Base-by-base conservation (phyloP, 495 filamentous ascomycete genomes). In the Parathielavia hyrcaniae region DNA sequence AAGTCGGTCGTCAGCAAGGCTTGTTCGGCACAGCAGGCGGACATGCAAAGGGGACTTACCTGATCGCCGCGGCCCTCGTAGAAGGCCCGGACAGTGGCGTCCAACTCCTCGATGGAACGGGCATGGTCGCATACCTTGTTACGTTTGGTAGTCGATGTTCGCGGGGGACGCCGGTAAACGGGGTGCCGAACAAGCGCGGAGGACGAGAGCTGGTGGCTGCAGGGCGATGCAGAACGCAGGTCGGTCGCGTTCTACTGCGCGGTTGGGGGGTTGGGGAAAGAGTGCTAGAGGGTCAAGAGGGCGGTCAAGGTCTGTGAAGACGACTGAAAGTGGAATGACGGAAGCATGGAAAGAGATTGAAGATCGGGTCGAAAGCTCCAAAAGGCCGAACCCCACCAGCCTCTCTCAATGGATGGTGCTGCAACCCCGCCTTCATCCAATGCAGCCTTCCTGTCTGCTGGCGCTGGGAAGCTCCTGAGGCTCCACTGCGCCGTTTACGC, bases 11-110 rank as follows among this genome's bases (percentile, higher is more conserved):
- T 63, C 41, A 66, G 67, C 59, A 64, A n/a, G 67, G 51, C 67
- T 52, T 64, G 45, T 35, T 56, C n/a, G 13, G n/a, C 30, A 48
- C 48, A 50, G n/a, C 41, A 38, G 39, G 45, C 43, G 13, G 44
- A 39, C 43, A 16, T 30, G n/a, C 26, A 4, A 17, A 16, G 5
- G 19, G 3, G 46, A 36, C 83, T 69, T 78, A 97, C 91, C 76
- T 88, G 77, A 52, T 96, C 88, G 44, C 93, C 93, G 71, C 92
- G 86, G 70, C 89, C 92, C 76, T 97, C 93, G 62, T 95, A 97
- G 77, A 98, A 97, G 73, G 89, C 86, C 61, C 86, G 91, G 80
- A 97, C 91, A 57, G 90, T 95, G 69, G 83, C 84, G 83, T 98
- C 93, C 75, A 98, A 79, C 80, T 98, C 95, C 70, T 84, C 83